These are phyloP conservation scores for Lyophyllum semitale DNA, from an alignment of 768 basidiomycete genomes.

Conservation along the genomic window DNA sequence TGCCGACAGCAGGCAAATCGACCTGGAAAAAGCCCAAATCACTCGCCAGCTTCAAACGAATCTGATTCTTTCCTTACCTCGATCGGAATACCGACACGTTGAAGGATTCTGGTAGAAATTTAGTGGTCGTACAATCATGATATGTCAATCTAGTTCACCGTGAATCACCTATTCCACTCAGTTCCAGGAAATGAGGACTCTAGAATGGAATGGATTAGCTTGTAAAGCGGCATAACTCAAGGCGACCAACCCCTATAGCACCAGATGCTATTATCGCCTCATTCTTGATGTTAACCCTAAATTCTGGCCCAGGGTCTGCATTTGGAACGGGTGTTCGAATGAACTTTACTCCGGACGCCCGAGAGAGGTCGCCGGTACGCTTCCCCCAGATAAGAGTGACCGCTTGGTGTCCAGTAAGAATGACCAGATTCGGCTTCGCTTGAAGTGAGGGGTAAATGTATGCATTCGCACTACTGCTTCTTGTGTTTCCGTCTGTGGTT, in stretches of 20 bases:
- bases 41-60: too few relatives aligned
- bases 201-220: not conserved
- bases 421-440: conserved; percentile 10
- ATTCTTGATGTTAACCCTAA: not conserved
- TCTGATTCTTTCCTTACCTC: not conserved
- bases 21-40: too few relatives aligned
- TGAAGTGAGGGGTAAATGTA: conserved; percentile 14
- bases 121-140: not conserved
- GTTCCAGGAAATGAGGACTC: conserved; percentile 16
- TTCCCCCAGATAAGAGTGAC: conserved; percentile 8
- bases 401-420: conserved; percentile 14
- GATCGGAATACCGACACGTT: conserved; percentile 3
- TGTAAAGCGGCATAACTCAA: not conserved
- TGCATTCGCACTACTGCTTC: conserved; percentile 17
- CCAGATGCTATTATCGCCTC: conserved; percentile 16
- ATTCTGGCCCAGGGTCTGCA: not conserved
- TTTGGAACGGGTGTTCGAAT: conserved; percentile 2
- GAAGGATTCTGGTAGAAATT: conserved; percentile 6
- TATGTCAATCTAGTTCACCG: not conserved
- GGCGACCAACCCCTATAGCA: conserved; percentile 10
- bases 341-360: conserved; percentile 15
- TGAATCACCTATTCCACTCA: conserved; percentile 15
- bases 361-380: not conserved
- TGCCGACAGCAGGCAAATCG: conserved; percentile 15
- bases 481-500: conserved; percentile 9